A percentile compares a stretch with the other conserved stretches of the same genome.
Evolutionary conservation across 495 filamentous ascomycete genomes (phyloP).

Genomic region (Podospora conica): DNA sequence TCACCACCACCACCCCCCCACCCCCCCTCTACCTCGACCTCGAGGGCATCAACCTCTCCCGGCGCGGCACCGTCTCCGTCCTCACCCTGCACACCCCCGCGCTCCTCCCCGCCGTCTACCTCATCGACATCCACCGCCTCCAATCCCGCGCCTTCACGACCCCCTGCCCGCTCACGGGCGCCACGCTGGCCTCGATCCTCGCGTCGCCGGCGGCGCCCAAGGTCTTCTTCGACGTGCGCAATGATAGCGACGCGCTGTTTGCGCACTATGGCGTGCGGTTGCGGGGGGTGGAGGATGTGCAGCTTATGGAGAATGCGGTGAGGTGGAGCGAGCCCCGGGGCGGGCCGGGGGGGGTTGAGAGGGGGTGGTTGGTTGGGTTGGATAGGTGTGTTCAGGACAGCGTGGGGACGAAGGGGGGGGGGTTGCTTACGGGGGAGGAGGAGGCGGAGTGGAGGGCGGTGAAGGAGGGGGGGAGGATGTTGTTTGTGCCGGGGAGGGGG

Average conservation of each 20-base stretch:
- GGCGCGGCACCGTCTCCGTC: slow-evolving; percentile 47
- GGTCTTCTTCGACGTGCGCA: slow-evolving; percentile 52
- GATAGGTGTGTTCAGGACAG: too few relatives aligned
- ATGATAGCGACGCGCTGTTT: slow-evolving; percentile 52
- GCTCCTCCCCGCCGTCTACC: slow-evolving; percentile 21
- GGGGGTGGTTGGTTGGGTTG: too few relatives aligned
- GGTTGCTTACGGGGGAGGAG: too few relatives aligned
- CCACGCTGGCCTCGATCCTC: slow-evolving; percentile 46
- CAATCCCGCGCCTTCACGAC: slow-evolving; percentile 39
- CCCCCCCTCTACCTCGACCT: slow-evolving; percentile 45
- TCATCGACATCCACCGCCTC: slow-evolving; percentile 49
- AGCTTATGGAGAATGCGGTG: slow-evolving; percentile 47
- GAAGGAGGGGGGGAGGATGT: too few relatives aligned
- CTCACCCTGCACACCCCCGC: slow-evolving; percentile 31
- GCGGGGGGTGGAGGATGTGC: slow-evolving; percentile 45
- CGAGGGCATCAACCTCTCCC: slow-evolving; percentile 46
- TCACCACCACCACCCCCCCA: too few relatives aligned
- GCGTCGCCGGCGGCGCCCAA: slow-evolving; percentile 42
- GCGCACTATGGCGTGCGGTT: slow-evolving; percentile 36
- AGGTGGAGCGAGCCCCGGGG: too few relatives aligned
- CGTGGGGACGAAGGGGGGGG: too few relatives aligned
- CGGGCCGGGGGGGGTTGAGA: too few relatives aligned
- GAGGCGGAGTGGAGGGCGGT: too few relatives aligned
- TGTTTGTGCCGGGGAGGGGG: too few relatives aligned
- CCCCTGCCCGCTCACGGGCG: slow-evolving; percentile 11